Conservation (phyloP, 78 protist species). For the Tieghemostelium lacteum region DNA sequence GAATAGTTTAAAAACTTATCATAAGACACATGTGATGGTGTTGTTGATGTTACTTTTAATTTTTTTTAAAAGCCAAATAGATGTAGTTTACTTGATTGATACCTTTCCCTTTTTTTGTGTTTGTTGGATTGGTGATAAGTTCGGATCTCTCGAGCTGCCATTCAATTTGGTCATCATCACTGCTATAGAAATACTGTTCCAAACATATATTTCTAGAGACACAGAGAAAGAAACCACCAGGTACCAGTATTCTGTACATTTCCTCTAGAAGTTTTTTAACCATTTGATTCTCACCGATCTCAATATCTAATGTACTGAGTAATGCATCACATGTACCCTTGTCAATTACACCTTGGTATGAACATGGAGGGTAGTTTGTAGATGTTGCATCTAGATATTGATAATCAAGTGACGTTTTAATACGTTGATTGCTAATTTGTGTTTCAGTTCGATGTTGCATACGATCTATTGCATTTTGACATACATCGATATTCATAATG, state of each 20-base stretch:
- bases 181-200: constrained; percentile 55
- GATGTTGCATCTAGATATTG: constrained; percentile 31
- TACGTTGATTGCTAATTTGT: constrained; percentile 13
- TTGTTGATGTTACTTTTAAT: no score
- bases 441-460: constrained; percentile 12
- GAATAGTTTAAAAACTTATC: no score
- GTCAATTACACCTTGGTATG: constrained; percentile 37
- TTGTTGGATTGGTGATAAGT: constrained; percentile 11
- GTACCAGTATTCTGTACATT: constrained; percentile 38
- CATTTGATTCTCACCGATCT: constrained; percentile 55
- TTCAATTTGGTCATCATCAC: constrained; percentile 9
- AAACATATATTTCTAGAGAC: constrained; percentile 36
- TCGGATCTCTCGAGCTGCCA: constrained; percentile 23
- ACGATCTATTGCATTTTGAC: constrained; percentile 55
- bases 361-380: neutral
- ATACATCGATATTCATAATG: constrained; percentile 46
- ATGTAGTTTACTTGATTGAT: constrained; percentile 49
- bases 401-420: constrained; percentile 16
- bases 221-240: constrained; percentile 11
- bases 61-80: neutral
- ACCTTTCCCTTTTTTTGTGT: constrained; percentile 56
- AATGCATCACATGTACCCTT: constrained; percentile 64
- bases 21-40: no score
- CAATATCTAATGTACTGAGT: constrained; percentile 49
- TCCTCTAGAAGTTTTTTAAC: constrained; percentile 35